Evolutionary conservation across 2,329 filamentous ascomycete species (phyloP).

Genomic region (Ceratocystis eucalypticola): DNA sequence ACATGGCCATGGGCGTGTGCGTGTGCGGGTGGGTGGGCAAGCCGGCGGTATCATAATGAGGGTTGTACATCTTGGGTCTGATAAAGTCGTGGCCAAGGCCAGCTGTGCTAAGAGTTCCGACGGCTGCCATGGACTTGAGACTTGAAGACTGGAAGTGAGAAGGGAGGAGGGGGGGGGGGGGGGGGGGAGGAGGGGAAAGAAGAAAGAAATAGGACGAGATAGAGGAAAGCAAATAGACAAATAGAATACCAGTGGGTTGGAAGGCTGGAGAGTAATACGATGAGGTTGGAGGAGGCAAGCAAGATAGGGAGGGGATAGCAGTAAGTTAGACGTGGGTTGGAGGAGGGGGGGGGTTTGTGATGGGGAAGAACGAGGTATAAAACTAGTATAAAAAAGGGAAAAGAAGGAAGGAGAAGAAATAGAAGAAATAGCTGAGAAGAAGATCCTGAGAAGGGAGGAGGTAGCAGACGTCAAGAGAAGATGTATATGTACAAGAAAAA

Average conservation of each 20-base stretch:
- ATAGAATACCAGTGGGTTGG: too few relatives aligned
- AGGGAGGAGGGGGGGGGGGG: neutral
- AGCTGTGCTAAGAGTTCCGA: conserved; percentile 13
- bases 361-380: neutral
- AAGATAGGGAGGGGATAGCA: neutral
- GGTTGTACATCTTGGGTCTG: conserved; percentile 17
- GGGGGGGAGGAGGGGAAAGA: neutral
- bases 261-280: neutral
- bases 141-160: neutral
- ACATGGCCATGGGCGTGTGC: conserved; percentile 15
- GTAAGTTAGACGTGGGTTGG: neutral
- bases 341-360: neutral
- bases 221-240: neutral
- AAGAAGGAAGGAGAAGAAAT: neutral
- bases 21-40: conserved; percentile 6
- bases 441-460: neutral
- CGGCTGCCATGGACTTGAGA: conserved; percentile 17
- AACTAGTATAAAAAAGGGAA: neutral
- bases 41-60: conserved; percentile 7
- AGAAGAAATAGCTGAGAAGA: neutral
- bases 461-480: neutral
- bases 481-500: conserved; percentile 1
- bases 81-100: conserved; percentile 18
- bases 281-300: neutral
- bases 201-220: neutral